Percentiles rank a stretch among this genome's conserved stretches.
Evolutionary conservation across 164 flowering plant genomes (phyloP).

Genomic region (Magnolia kwangsiensis): DNA sequence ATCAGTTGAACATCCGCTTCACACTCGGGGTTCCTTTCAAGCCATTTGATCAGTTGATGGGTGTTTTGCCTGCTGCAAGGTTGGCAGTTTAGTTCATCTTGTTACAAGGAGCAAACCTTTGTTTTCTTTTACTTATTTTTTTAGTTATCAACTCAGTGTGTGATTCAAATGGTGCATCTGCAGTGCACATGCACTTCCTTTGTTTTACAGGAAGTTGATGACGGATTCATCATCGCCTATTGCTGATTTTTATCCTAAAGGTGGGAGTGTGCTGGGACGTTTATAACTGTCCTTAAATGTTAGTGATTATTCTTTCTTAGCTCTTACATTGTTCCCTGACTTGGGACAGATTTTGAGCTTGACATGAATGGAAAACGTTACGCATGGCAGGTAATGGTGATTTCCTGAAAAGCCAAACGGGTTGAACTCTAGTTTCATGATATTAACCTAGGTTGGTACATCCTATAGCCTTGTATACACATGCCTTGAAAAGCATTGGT

Average conservation of each 20-base stretch:
- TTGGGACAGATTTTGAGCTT: constrained; percentile 48
- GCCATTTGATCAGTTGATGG: constrained; percentile 62
- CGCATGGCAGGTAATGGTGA: constrained; percentile 50
- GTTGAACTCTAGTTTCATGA: not conserved
- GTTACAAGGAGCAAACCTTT: not conserved
- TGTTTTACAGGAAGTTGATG: constrained; percentile 46
- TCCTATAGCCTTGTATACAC: not conserved
- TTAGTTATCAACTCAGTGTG: not conserved
- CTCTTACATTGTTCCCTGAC: not conserved
- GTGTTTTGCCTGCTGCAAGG: constrained; percentile 68
- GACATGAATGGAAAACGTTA: constrained; percentile 53
- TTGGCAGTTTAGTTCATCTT: constrained; percentile 9
- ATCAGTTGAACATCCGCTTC: constrained; percentile 35
- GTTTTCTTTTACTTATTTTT: not conserved
- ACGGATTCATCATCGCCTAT: constrained; percentile 49
- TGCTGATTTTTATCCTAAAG: constrained; percentile 54
- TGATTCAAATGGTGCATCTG: constrained; percentile 12
- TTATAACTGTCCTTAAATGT: not conserved
- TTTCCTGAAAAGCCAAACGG: not conserved
- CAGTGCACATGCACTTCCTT: constrained; percentile 65
- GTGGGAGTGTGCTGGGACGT: constrained; percentile 21
- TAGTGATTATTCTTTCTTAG: not conserved
- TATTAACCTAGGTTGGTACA: not conserved
- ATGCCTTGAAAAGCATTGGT: not conserved
- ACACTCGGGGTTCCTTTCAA: constrained; percentile 55